Percentiles rank a stretch among this genome's conserved stretches.
Evolutionary conservation across 2,329 filamentous ascomycete species (phyloP).

Genomic region (Calycina marina): DNA sequence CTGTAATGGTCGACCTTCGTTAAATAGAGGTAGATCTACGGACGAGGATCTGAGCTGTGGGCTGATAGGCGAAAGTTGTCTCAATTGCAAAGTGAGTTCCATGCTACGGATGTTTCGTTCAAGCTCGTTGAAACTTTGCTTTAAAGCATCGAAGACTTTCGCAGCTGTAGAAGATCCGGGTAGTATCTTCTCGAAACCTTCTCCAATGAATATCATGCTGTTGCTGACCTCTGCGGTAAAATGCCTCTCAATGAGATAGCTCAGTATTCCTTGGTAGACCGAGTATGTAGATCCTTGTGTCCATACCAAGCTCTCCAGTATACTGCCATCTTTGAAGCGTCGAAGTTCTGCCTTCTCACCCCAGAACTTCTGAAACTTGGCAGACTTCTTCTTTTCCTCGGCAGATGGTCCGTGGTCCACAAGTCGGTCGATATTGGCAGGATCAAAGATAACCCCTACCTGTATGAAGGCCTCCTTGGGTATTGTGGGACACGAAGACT

Average conservation of each 20-base stretch:
- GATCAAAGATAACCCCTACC: conserved; percentile 59
- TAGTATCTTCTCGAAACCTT: conserved; percentile 31
- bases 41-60: conserved; percentile 63
- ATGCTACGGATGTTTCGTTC: conserved; percentile 65
- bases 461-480: conserved; percentile 29
- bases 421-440: conserved; percentile 54
- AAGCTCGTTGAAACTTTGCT: conserved; percentile 55
- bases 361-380: conserved; percentile 82
- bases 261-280: conserved; percentile 67
- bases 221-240: conserved; percentile 37
- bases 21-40: conserved; percentile 34
- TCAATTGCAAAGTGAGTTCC: conserved; percentile 72
- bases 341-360: conserved; percentile 84
- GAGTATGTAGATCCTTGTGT: conserved; percentile 42
- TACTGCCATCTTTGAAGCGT: conserved; percentile 89
- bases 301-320: conserved; percentile 88
- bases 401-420: conserved; percentile 82
- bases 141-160: conserved; percentile 50
- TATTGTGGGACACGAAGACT: conserved; percentile 23
- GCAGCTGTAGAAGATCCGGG: conserved; percentile 22
- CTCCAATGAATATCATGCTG: conserved; percentile 28
- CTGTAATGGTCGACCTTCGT: conserved; percentile 24
- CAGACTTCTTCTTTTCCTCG: conserved; percentile 71
- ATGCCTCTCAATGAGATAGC: conserved; percentile 56
- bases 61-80: conserved; percentile 62